These are phyloP conservation scores for Grammothele lineata DNA, from an alignment of 768 basidiomycete species.

Conservation along the genomic window DNA sequence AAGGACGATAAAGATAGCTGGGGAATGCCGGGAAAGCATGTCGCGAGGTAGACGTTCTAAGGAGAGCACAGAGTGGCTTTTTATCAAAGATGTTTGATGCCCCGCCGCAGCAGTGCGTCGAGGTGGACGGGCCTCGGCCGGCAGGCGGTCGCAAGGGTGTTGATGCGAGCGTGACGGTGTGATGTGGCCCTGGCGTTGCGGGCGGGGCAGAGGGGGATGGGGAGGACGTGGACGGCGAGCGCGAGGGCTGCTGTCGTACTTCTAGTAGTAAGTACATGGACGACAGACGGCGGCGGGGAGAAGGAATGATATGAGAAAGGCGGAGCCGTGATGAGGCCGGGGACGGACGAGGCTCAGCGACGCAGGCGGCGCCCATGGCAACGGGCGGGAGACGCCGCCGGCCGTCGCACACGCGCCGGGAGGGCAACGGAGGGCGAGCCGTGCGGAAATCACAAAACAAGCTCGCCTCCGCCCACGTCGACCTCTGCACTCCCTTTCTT, in stretches of 20 bases:
- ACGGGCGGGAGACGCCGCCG: no score
- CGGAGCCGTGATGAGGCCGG: background rate
- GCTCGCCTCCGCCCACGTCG: slow-evolving; percentile 12
- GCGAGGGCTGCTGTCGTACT: background rate
- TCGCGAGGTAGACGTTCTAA: no score
- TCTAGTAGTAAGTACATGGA: background rate
- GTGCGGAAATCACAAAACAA: slow-evolving; percentile 17
- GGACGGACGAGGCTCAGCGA: background rate
- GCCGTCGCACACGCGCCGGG: background rate
- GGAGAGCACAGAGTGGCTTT: background rate
- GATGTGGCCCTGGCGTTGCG: no score
- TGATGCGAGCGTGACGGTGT: no score
- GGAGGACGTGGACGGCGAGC: no score
- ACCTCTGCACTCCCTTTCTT: slow-evolving; percentile 11
- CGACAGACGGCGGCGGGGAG: background rate
- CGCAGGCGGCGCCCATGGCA: slow-evolving; percentile 16
- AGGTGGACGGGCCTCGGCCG: no score
- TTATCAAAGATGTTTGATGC: background rate
- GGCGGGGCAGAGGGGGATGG: no score
- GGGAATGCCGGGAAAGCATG: no score
- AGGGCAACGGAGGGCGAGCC: background rate
- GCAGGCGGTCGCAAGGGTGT: no score
- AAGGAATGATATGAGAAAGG: no score
- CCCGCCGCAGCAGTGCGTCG: background rate
- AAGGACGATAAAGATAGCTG: no score